Evolutionary conservation across 805 yeast species (phyloP).

Genomic region (Teunomyces funiuensis): DNA sequence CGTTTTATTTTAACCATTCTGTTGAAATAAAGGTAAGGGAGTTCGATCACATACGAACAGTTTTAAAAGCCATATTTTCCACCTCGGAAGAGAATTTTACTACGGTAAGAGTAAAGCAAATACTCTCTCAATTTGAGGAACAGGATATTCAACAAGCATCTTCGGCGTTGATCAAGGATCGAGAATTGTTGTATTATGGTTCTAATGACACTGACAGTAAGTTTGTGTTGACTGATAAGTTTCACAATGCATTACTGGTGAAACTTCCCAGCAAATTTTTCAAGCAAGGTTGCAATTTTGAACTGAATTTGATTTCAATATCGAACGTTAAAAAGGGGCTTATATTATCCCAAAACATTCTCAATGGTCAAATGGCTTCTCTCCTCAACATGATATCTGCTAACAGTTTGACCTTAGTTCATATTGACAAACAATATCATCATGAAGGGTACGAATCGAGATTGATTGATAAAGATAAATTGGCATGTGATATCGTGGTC

Average conservation of each 20-base stretch:
- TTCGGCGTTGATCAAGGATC: slow-evolving; percentile 50
- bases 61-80: slow-evolving; percentile 57
- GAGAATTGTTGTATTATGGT: slow-evolving; percentile 53
- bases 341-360: slow-evolving; percentile 52
- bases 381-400: slow-evolving; percentile 54
- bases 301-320: slow-evolving; percentile 41
- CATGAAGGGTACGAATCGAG: slow-evolving; percentile 74
- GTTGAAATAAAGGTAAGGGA: slow-evolving; percentile 11
- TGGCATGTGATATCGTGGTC: slow-evolving; percentile 62
- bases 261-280: slow-evolving; percentile 41
- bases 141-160: slow-evolving; percentile 51
- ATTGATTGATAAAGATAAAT: slow-evolving; percentile 62
- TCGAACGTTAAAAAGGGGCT: slow-evolving; percentile 52
- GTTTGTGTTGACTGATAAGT: slow-evolving; percentile 57
- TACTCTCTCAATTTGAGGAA: slow-evolving; percentile 48
- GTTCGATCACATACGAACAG: slow-evolving; percentile 39
- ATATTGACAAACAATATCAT: slow-evolving; percentile 53
- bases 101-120: slow-evolving; percentile 42
- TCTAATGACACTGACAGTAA: slow-evolving; percentile 40
- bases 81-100: slow-evolving; percentile 51
- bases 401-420: slow-evolving; percentile 13
- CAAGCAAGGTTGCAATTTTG: slow-evolving; percentile 47
- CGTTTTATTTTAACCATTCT: slow-evolving; percentile 40
- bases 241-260: slow-evolving; percentile 38
- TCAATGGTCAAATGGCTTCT: slow-evolving; percentile 62